phyloP scores from a whole-genome alignment of 2,329 filamentous ascomycete species.

The Truncatella angustata region DNA sequence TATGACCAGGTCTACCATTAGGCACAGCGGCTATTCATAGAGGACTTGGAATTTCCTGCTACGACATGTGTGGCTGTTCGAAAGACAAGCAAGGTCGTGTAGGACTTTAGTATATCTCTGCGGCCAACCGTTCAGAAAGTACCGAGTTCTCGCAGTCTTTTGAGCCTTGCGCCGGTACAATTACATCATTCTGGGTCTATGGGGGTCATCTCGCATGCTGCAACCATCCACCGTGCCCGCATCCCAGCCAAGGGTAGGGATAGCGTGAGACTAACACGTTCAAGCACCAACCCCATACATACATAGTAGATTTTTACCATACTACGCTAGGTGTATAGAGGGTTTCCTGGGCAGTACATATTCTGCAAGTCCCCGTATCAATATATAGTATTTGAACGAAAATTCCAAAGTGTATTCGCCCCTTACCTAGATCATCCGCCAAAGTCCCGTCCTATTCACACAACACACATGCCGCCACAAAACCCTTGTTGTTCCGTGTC shows the following conservation, averaged over 20 bases:
- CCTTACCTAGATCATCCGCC: not conserved
- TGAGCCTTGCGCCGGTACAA: no score
- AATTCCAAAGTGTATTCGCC: no score
- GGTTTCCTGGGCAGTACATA: slow-evolving; percentile 4
- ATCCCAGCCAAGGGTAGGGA: not conserved
- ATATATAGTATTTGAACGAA: not conserved
- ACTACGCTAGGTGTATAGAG: not conserved
- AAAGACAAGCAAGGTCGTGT: no score
- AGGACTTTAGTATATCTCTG: no score
- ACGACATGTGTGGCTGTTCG: no score
- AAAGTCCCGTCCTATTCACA: not conserved
- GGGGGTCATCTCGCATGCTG: not conserved
- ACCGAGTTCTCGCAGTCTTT: no score
- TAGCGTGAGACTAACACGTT: not conserved
- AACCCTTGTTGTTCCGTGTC: not conserved
- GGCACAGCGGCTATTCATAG: no score
- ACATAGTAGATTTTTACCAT: not conserved
- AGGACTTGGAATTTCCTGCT: no score
- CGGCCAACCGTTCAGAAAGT: no score
- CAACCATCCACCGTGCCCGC: not conserved
- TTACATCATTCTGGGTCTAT: slow-evolving; percentile 6
- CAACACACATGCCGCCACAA: not conserved
- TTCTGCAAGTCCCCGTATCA: not conserved
- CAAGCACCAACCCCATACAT: not conserved
- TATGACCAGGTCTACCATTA: no score